Evolutionary conservation across 495 filamentous ascomycete species (phyloP).

Genomic region (Lentithecium fluviatile): DNA sequence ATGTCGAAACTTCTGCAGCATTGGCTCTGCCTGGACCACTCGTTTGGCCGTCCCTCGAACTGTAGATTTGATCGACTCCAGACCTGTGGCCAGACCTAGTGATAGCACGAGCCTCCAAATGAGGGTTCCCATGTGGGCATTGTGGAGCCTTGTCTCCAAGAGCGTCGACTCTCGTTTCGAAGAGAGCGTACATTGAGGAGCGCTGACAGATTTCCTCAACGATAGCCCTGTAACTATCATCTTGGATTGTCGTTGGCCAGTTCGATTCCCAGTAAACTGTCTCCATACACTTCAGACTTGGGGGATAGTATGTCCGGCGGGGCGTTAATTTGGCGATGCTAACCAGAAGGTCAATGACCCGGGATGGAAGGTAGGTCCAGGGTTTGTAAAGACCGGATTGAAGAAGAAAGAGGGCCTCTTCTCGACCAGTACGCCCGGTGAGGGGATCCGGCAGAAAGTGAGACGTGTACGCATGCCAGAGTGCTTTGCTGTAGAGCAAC

Average conservation of each 20-base stretch:
- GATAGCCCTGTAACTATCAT: constrained; percentile 49
- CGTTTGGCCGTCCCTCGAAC: constrained; percentile 15
- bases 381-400: constrained; percentile 29
- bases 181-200: constrained; percentile 45
- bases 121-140: background rate
- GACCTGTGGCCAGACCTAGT: background rate
- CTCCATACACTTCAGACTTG: constrained; percentile 33
- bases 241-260: constrained; percentile 53
- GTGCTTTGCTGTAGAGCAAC: constrained; percentile 37
- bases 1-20: constrained; percentile 38
- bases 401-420: constrained; percentile 38
- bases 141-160: background rate
- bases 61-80: constrained; percentile 28
- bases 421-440: constrained; percentile 37
- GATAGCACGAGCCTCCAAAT: constrained; percentile 3
- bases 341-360: background rate
- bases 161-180: background rate
- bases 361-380: constrained; percentile 26
- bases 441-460: constrained; percentile 38
- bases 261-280: constrained; percentile 34
- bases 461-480: constrained; percentile 39
- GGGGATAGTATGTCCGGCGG: constrained; percentile 37
- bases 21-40: constrained; percentile 26
- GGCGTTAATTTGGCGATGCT: constrained; percentile 33
- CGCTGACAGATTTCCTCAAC: constrained; percentile 48